Conservation (phyloP, 352 stramenopile species). For the Phytophthora syringae region DNA sequence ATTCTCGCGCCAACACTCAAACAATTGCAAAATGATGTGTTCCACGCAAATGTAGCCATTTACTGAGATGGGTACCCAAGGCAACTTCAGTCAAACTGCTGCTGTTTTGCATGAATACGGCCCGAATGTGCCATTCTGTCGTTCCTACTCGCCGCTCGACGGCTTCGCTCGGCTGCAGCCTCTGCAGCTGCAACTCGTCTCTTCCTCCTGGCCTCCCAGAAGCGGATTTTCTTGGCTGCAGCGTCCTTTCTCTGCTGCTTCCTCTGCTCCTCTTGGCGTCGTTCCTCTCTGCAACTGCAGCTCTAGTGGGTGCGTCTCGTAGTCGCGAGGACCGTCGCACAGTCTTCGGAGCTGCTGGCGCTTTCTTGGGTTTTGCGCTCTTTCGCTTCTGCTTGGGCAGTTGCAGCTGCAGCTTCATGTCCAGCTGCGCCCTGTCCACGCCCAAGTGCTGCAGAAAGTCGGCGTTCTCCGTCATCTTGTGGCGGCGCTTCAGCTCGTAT, state of each 20-base stretch:
- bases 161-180: neutral
- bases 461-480: slow-evolving; percentile 37
- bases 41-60: no score
- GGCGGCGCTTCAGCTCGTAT: slow-evolving; percentile 41
- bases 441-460: slow-evolving; percentile 39
- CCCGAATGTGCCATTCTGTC: no score
- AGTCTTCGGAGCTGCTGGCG: neutral
- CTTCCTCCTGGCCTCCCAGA: slow-evolving; percentile 5
- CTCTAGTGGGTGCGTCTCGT: neutral
- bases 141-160: neutral
- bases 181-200: slow-evolving; percentile 2
- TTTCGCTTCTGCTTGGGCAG: slow-evolving; percentile 6
- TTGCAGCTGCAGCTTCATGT: slow-evolving; percentile 11
- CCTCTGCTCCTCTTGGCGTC: neutral
- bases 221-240: slow-evolving; percentile 3
- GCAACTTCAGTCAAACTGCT: no score
- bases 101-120: no score
- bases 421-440: slow-evolving; percentile 12
- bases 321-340: slow-evolving; percentile 13
- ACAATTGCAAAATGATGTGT: neutral
- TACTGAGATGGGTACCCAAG: no score
- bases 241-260: slow-evolving; percentile 4
- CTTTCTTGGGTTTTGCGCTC: slow-evolving; percentile 14
- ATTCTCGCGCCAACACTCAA: slow-evolving; percentile 11
- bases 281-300: slow-evolving; percentile 1